phyloP scores from a whole-genome alignment of 345 rosid species.

The Brassica carinata region DNA sequence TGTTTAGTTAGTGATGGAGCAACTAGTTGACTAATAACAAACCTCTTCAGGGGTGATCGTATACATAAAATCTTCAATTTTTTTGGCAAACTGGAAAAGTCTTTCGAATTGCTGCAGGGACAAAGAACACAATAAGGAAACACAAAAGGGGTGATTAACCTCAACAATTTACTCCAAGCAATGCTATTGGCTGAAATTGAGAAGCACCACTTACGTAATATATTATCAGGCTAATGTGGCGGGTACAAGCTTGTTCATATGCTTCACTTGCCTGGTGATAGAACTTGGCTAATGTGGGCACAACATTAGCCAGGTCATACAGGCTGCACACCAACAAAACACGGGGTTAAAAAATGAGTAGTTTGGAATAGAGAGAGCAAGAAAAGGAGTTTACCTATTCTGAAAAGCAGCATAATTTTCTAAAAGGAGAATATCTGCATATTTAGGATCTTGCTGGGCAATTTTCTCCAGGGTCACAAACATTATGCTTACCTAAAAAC shows the following conservation, averaged over 20 bases:
- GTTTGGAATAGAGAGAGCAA: background rate
- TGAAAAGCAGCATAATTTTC: constrained; percentile 99
- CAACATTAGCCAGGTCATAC: constrained; percentile 96
- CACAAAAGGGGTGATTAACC: background rate
- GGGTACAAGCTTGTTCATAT: constrained; percentile 97
- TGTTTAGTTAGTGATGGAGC: background rate
- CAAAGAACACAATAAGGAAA: constrained; percentile 27
- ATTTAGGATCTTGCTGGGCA: constrained; percentile 90
- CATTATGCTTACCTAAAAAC: constrained; percentile 89
- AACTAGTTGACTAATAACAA: constrained; percentile 22
- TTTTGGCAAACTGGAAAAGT: constrained; percentile 88
- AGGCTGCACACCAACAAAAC: constrained; percentile 61
- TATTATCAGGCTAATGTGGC: constrained; percentile 94
- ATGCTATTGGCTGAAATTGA: constrained; percentile 3
- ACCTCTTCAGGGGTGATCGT: constrained; percentile 98
- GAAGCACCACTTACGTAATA: constrained; percentile 66
- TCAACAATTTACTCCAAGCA: background rate
- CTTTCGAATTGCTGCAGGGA: constrained; percentile 87
- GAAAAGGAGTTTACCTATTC: constrained; percentile 58
- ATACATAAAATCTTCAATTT: constrained; percentile 91
- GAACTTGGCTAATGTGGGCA: constrained; percentile 94
- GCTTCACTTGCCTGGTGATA: constrained; percentile 99
- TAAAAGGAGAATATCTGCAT: constrained; percentile 85
- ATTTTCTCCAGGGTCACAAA: constrained; percentile 92
- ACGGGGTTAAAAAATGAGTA: background rate